A percentile compares a stretch with the other conserved stretches of the same genome.
Evolutionary conservation across 768 basidiomycete species (phyloP).

Genomic region (Nidula microcarpa): DNA sequence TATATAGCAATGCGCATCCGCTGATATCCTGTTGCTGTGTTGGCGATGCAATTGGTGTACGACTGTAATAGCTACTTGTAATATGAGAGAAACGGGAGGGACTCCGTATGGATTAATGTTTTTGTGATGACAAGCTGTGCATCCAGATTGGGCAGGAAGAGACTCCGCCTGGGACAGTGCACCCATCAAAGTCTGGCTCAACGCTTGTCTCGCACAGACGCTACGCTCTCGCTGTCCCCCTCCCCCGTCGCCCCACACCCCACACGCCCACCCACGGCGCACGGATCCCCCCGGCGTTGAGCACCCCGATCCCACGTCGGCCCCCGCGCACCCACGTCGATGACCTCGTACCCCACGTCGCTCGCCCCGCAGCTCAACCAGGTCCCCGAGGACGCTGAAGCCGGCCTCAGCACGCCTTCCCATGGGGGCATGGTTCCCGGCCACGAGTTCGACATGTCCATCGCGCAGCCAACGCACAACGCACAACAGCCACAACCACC

Average conservation of each 20-base stretch:
- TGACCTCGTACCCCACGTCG: conserved; percentile 49
- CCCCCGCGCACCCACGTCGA: conserved; percentile 7
- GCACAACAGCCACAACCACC: conserved; percentile 9
- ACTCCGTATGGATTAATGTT: no score
- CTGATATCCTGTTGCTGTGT: no score
- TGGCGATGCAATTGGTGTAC: no score
- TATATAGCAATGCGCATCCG: no score
- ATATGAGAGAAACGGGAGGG: no score
- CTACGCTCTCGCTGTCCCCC: neutral
- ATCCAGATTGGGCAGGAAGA: no score
- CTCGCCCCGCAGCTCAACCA: conserved; percentile 43
- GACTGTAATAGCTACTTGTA: no score
- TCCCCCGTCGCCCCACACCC: neutral
- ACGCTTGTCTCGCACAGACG: neutral
- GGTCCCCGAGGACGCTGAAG: conserved; percentile 45
- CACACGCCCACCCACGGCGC: neutral
- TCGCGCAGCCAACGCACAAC: conserved; percentile 31
- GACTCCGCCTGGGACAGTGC: neutral
- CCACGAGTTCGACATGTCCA: conserved; percentile 66
- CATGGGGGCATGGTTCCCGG: conserved; percentile 53
- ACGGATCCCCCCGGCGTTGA: neutral
- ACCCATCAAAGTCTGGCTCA: neutral
- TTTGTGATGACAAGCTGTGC: no score
- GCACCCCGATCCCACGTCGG: neutral
- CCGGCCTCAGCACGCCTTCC: conserved; percentile 39